Evolutionary conservation across 2,329 filamentous ascomycete genomes (phyloP).

Genomic region (Epichloe sp.): DNA sequence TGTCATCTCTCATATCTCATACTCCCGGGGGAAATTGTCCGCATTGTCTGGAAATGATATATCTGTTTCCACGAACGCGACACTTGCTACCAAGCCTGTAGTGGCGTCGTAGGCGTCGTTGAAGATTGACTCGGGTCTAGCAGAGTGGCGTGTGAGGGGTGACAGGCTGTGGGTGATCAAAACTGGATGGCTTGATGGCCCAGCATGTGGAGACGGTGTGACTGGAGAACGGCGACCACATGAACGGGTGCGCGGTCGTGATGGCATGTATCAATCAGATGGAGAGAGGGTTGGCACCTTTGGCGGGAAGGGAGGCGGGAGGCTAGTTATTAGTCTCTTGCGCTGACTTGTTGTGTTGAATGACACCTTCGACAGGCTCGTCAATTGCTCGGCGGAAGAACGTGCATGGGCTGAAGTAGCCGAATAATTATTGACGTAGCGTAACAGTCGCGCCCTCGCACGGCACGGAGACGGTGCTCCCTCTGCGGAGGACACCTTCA

Average conservation of each 20-base stretch:
- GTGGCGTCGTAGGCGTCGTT: background rate
- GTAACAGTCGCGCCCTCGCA: background rate
- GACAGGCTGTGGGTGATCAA: background rate
- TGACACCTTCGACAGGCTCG: too few species aligned
- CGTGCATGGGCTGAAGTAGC: too few species aligned
- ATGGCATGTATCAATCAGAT: background rate
- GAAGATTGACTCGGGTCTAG: background rate
- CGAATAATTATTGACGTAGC: too few species aligned
- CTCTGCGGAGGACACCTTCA: background rate
- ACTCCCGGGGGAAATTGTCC: background rate
- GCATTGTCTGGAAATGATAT: background rate
- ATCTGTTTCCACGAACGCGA: background rate
- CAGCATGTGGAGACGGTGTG: background rate
- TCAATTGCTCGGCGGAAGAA: too few species aligned
- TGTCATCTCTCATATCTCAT: background rate
- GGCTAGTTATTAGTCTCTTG: too few species aligned
- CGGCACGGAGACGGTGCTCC: background rate
- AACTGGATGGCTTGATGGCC: too few species aligned
- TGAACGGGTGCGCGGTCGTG: background rate
- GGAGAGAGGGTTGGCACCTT: background rate
- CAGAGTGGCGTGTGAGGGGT: background rate
- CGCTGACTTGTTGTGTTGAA: too few species aligned
- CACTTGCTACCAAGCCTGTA: background rate
- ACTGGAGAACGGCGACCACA: constrained; percentile 1
- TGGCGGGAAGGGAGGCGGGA: too few species aligned